These are phyloP conservation scores for Hyphopichia fennica DNA, from an alignment of 1,139 yeast genomes.

Conservation along the genomic window DNA sequence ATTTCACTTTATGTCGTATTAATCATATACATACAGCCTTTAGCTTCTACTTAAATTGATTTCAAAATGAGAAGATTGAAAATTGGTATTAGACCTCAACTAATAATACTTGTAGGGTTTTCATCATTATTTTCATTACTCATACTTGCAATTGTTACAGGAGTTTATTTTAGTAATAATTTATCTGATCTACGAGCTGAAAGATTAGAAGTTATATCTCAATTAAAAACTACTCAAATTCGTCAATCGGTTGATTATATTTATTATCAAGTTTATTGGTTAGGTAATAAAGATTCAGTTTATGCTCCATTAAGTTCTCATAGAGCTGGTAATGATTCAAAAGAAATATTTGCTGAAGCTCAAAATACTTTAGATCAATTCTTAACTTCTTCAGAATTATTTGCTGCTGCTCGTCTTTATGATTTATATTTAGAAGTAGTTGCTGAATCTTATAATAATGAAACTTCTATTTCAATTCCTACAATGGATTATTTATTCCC, in stretches of 20 bases:
- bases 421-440: constrained; percentile 48
- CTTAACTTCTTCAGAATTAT: constrained; percentile 59
- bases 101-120: constrained; percentile 73
- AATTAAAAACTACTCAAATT: constrained; percentile 77
- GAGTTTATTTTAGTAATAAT: constrained; percentile 70
- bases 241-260: constrained; percentile 63
- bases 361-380: constrained; percentile 54
- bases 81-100: constrained; percentile 65
- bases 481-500: constrained; percentile 52
- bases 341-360: constrained; percentile 42
- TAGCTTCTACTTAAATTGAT: not conserved
- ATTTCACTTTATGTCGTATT: no score
- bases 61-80: constrained; percentile 40
- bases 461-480: constrained; percentile 25
- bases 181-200: constrained; percentile 66
- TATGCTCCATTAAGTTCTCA: constrained; percentile 60
- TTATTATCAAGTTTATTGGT: constrained; percentile 69
- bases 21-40: no score
- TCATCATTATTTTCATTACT: constrained; percentile 76
- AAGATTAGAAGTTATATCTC: constrained; percentile 73
- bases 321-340: constrained; percentile 68
- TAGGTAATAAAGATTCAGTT: constrained; percentile 62
- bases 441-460: constrained; percentile 33
- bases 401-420: constrained; percentile 69
- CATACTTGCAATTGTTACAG: constrained; percentile 75